These are phyloP conservation scores for Fusarium albosuccineum DNA, from an alignment of 2,329 filamentous ascomycete genomes.

Conservation along the genomic window DNA sequence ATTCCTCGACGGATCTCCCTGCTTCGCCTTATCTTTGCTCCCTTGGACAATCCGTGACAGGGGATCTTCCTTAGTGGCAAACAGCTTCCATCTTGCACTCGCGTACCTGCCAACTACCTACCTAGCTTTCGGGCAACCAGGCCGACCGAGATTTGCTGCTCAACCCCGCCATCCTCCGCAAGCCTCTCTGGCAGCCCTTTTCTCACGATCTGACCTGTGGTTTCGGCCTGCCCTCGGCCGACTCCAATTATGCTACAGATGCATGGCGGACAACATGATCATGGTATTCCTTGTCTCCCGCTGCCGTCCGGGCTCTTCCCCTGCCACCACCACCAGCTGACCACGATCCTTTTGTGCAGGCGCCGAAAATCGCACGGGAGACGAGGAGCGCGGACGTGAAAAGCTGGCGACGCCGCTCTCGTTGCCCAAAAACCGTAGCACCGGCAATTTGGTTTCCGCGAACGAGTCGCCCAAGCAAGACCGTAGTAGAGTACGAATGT, in stretches of 20 bases:
- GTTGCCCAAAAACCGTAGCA: slow-evolving; percentile 75
- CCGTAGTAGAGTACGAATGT: slow-evolving; percentile 76
- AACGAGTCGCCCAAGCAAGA: slow-evolving; percentile 62
- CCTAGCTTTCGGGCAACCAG: slow-evolving; percentile 29
- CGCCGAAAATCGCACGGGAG: slow-evolving; percentile 50
- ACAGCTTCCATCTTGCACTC: slow-evolving; percentile 25
- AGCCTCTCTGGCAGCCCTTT: slow-evolving; percentile 32
- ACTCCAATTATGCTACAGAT: slow-evolving; percentile 59
- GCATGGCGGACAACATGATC: slow-evolving; percentile 58
- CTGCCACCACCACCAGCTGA: slow-evolving; percentile 40
- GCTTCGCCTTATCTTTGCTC: slow-evolving; percentile 9
- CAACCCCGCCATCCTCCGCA: slow-evolving; percentile 44
- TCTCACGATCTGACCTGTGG: slow-evolving; percentile 33
- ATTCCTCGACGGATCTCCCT: slow-evolving; percentile 26
- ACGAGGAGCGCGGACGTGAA: slow-evolving; percentile 58
- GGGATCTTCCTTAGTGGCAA: slow-evolving; percentile 21
- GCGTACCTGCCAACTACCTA: too few species aligned
- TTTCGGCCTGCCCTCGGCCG: slow-evolving; percentile 42
- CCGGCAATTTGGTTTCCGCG: slow-evolving; percentile 69
- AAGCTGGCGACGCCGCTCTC: slow-evolving; percentile 62
- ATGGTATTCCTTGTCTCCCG: slow-evolving; percentile 50
- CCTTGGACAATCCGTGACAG: slow-evolving; percentile 22
- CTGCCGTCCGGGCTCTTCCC: slow-evolving; percentile 16
- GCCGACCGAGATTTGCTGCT: slow-evolving; percentile 45
- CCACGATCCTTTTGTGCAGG: slow-evolving; percentile 43